Conservation (phyloP, 805 yeast genomes). For the Wickerhamiella azymoides region DNA sequence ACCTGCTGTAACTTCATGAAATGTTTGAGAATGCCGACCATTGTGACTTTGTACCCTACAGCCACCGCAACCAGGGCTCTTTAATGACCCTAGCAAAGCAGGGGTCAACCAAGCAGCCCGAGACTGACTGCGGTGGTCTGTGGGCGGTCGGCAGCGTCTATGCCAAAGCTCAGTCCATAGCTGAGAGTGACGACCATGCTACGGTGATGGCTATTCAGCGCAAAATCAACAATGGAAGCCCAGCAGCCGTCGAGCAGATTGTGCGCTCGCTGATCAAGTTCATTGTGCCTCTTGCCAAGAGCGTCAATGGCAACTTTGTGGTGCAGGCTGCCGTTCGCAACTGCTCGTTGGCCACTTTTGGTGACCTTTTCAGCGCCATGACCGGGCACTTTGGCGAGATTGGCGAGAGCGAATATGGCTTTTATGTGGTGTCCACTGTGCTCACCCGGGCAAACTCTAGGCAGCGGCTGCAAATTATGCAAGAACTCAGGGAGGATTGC, state of each 20-base stretch:
- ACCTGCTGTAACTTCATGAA: neutral
- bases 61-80: neutral
- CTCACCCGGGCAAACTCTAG: neutral
- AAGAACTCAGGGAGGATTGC: neutral
- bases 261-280: neutral
- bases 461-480: neutral
- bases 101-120: neutral
- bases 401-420: neutral
- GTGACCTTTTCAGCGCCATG: neutral
- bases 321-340: neutral
- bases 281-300: neutral
- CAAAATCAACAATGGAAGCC: constrained; percentile 47
- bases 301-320: constrained; percentile 4
- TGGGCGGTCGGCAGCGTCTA: constrained; percentile 5
- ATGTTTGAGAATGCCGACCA: neutral
- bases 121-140: neutral
- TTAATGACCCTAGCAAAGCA: neutral
- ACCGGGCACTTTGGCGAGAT: neutral
- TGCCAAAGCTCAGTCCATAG: neutral
- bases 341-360: neutral
- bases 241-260: neutral
- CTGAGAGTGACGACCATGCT: neutral
- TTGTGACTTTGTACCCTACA: neutral
- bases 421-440: neutral
- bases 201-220: constrained; percentile 70